Evolutionary conservation across 1,284 basidiomycete species (phyloP), one percentile per base, ranked within the genome.

Genomic region (Bjerkandera adusta): DNA sequence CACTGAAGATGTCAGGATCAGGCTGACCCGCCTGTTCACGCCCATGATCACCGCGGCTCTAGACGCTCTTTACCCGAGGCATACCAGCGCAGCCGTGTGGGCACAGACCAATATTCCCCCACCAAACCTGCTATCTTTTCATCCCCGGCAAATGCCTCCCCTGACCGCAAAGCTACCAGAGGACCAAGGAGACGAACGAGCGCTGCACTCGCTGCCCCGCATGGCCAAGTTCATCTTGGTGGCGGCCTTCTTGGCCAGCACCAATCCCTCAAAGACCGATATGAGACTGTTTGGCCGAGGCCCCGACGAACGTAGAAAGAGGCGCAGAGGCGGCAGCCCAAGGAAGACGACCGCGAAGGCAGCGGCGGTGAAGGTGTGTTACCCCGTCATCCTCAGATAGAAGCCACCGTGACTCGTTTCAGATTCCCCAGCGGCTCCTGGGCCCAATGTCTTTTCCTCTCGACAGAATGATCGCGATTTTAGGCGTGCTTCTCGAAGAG

Each of bases 181-280:
- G 36, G 43, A 22, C 34, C 36, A 25, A 51, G 39, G 45, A 3
- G 52, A 45, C 11, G 58, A 54, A 20, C 43, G 33, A 2, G 45
- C 52, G 5, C 48, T 65, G 10, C 53, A 52, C 36, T 49, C 55
- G n/a, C 66, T 88, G 18, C 76, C 83, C 2, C 65, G 74, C 0
- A 72, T 86, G 65, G 81, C 81, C 11, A 86, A 86, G 53, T 94
- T 85, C 58, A 73, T 96, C 15, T 68, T 96, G 10, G 65, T 96
- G 6, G 89, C 92, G 0, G 79, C 87, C 0, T 97, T 87, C 62
- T 68, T 95, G 26, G 92, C 92, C 2, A 91, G 88, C 36, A 90
- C 87, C 48, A 97, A 97, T 62, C 92, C 93, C 0, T 65, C 83
- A 0, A 87, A 84, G 57, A 83, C 82, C 5, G 94, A 97, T 63